Evolutionary conservation across 192 early-diverging fungal genomes (phyloP), one percentile per base, ranked within the genome.

Genomic region (Entomortierella chlamydospora): DNA sequence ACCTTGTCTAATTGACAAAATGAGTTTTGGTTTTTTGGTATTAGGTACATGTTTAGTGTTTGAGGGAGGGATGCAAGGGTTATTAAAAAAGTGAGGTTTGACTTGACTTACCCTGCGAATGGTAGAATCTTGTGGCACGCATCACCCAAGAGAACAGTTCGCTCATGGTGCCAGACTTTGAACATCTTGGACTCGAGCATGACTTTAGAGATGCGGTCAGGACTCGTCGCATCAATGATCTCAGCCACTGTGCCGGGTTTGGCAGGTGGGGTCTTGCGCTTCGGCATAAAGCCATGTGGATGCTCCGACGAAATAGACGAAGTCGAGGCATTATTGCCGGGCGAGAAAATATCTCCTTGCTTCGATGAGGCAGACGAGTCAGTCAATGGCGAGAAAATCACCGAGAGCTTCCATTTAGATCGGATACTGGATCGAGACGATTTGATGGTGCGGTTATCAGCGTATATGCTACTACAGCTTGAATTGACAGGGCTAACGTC

Each of bases 131-230:
- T 82, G 42, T 82, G 81, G 30, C 70, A 66, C 10, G 82, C 68
- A 45, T 78, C 82, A 8, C 83, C 82, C 13, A 79, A 29, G 42
- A 83, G 57, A 13, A 82, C 72, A 5, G 77, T 72, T 37, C 74
- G 77, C 10, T 68, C 73, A 33, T 81, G 64, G 64, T 68, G 51
- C 74, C 83, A 83, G 9, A 49, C 64, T 31, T 82, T 80, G 57
- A 74, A 64, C 15, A 72, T 10, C 63, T 79, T 79, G 45, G 76
- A 79, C 61, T 79, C 68, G 25, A 79, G 63, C 76, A 79, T 79
- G n/a, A 79, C 76, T 31, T 79, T 79, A 8, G 76, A 79, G 52
- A 79, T 56, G 9, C 76, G 61, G 8, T 70, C 68, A 3, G 22
- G 23, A n/a, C 62, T 69, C 9, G 76, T 79, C 2, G 68, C 68